Percentiles rank a stretch among this genome's conserved stretches.
Conservation (phyloP, 2,329 filamentous ascomycete species). For the Aspergillus carbonarius region DNA sequence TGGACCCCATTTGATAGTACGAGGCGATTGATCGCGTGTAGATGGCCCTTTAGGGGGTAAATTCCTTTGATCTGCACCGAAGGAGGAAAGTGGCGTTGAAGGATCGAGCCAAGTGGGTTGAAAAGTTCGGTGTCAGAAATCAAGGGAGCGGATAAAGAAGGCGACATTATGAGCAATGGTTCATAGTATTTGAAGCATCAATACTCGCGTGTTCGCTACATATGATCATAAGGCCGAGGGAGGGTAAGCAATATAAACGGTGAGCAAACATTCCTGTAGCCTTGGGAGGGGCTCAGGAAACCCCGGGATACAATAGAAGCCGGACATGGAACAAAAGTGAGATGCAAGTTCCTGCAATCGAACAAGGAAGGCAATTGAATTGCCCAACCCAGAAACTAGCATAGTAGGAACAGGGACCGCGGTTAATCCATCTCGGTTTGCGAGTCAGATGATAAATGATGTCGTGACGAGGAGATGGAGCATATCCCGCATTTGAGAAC, state of each 20-base stretch:
- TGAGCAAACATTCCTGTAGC: neutral
- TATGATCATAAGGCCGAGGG: neutral
- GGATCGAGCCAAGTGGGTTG: constrained; percentile 27
- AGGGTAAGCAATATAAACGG: neutral
- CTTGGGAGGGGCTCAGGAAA: neutral
- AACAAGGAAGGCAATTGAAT: neutral
- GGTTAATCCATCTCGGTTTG: neutral
- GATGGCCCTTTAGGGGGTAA: constrained; percentile 28
- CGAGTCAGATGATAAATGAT: neutral
- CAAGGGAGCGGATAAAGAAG: constrained; percentile 7
- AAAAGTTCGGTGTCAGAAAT: constrained; percentile 17
- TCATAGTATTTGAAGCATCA: neutral
- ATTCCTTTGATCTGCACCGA: constrained; percentile 29
- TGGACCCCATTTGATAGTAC: constrained; percentile 39
- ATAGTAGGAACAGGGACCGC: neutral
- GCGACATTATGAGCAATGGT: constrained; percentile 14
- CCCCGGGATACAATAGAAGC: neutral
- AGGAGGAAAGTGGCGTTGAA: constrained; percentile 34
- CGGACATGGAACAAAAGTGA: neutral
- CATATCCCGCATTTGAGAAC: neutral
- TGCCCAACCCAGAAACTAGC: neutral
- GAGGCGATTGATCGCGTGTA: constrained; percentile 38
- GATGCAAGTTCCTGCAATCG: neutral
- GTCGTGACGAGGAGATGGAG: neutral
- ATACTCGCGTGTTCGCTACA: neutral